Evolutionary conservation across 805 yeast species (phyloP).

Genomic region (Wickerhamiella musiphila): DNA sequence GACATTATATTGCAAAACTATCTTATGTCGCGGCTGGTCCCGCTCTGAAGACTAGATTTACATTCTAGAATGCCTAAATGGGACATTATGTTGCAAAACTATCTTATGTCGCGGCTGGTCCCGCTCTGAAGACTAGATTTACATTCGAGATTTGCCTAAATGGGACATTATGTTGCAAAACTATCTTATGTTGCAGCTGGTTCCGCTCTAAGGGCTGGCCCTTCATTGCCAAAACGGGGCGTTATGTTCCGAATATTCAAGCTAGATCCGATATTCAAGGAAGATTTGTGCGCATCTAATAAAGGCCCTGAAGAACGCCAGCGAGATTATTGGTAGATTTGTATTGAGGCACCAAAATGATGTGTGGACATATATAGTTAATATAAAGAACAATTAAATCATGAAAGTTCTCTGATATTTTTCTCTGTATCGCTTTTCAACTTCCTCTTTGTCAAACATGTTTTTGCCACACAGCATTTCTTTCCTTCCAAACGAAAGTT

Average conservation of each 20-base stretch:
- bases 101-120: too few species aligned
- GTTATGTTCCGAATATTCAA: not conserved
- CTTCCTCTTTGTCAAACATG: not conserved
- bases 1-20: not conserved
- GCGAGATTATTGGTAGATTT: constrained; percentile 12
- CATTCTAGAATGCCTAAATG: too few species aligned
- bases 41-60: too few species aligned
- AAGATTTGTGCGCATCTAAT: constrained; percentile 4
- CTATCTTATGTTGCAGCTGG: not conserved
- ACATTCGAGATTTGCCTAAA: too few species aligned
- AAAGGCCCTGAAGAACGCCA: constrained; percentile 12
- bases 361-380: not conserved
- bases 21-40: too few species aligned
- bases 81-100: too few species aligned
- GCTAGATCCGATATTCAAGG: not conserved
- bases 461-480: not conserved
- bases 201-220: too few species aligned
- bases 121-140: too few species aligned
- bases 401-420: not conserved
- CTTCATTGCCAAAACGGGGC: too few species aligned
- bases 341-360: not conserved
- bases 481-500: not conserved
- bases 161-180: too few species aligned
- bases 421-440: not conserved
- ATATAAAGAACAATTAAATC: not conserved